Conservation (phyloP, 768 basidiomycete species). For the Lentinula edodes region DNA sequence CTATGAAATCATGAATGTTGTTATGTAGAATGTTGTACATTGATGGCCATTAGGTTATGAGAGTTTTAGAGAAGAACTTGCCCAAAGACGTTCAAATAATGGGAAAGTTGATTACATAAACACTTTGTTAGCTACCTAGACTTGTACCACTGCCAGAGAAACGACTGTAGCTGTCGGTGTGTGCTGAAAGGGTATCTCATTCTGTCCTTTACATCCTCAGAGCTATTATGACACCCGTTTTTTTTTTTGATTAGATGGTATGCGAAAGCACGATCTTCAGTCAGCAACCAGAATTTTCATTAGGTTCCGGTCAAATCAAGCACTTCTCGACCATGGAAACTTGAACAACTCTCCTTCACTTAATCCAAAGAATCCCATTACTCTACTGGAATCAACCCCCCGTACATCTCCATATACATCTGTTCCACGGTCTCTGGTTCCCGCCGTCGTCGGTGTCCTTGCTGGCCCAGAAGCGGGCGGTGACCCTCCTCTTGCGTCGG, state of each 20-base stretch:
- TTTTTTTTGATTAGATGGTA: background rate
- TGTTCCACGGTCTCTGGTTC: background rate
- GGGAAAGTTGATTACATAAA: too few species aligned
- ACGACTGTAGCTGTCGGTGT: background rate
- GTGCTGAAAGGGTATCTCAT: background rate
- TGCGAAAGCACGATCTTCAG: background rate
- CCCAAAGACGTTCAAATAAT: too few species aligned
- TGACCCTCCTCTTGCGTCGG: background rate
- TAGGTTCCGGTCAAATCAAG: background rate
- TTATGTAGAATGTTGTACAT: too few species aligned
- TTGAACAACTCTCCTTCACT: background rate
- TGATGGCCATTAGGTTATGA: too few species aligned
- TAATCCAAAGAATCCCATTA: background rate
- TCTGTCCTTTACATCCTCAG: too few species aligned
- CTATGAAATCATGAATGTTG: too few species aligned
- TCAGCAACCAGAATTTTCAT: background rate
- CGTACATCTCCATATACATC: background rate
- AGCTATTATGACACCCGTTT: background rate
- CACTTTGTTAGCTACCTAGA: too few species aligned
- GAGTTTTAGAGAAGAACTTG: too few species aligned
- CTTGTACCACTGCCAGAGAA: too few species aligned
- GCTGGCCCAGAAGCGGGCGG: constrained; percentile 1
- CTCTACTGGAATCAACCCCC: background rate
- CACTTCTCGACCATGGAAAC: background rate
- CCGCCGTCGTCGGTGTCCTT: background rate